Base-by-base conservation (phyloP, 2,329 filamentous ascomycete genomes). In the Fusarium coicis region DNA sequence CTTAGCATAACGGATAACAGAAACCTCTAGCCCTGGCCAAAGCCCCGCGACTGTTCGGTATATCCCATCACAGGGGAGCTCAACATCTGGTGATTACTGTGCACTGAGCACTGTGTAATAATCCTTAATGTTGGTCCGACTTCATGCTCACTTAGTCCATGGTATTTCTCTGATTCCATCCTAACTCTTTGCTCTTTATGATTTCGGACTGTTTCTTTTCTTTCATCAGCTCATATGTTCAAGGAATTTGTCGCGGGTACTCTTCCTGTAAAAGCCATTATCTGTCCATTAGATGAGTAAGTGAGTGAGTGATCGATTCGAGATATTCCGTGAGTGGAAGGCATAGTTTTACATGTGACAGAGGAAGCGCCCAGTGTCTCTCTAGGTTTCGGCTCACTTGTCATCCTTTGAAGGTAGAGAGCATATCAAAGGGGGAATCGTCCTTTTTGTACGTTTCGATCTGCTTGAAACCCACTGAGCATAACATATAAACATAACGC, bases 1-100 rank as follows among this genome's bases (percentile, higher is more conserved):
- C 43, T 28, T 1, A 70, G 57, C 78, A 80, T 80, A 74, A 80
- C 79, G 59, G 77, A 78, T 81, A 81, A n/a, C 19, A 68, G 36
- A 4, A 56, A 80, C 79, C 36, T 62, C 2, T 2, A 4, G 9
- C 4, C 1, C 1, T 9, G 4, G 14, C 3, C 4, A n/a, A 50
- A 16, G 8, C 12, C 11, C 4, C 4, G 14, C 11, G 10, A 15
- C 15, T 18, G 5, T 18, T 16, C 10, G 11, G 75, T 77, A 76
- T 66, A 70, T 71, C 15, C 6, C 11, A 77, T 67, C 74, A 23
- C 18, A 4, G 3, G 26, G 12, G 46, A 50, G 50, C 26, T 43
- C n/a, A 16, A 23, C 12, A 7, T 16, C 5, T 11, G 21, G 14
- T 2, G 3, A n/a, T 15, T 15, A 64, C 70, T 54, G 75, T 77